A percentile compares a stretch with the other conserved stretches of the same genome.
These are phyloP conservation scores for Starmerella asiatica DNA, from an alignment of 805 yeast species.

Conservation along the genomic window DNA sequence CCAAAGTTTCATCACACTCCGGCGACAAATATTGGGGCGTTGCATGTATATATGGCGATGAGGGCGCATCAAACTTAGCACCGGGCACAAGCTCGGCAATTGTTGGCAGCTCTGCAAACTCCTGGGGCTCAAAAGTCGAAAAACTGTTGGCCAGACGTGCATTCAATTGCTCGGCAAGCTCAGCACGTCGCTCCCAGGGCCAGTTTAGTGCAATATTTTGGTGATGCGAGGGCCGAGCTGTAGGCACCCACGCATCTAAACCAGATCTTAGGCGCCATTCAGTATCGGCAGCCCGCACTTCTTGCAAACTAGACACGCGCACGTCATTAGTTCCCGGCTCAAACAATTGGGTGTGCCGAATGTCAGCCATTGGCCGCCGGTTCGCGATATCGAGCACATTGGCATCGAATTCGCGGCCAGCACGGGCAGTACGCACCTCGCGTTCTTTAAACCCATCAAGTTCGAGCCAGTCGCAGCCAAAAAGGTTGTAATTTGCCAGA, in stretches of 20 bases:
- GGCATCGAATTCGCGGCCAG: slow-evolving; percentile 59
- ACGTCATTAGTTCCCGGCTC: slow-evolving; percentile 2
- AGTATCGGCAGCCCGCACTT: slow-evolving; percentile 10
- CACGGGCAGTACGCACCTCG: slow-evolving; percentile 32
- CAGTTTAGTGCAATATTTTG: slow-evolving; percentile 8
- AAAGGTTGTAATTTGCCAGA: slow-evolving; percentile 66
- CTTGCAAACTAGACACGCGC: slow-evolving; percentile 14
- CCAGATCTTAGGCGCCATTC: slow-evolving; percentile 8
- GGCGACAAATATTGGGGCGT: no score
- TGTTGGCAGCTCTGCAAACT: slow-evolving; percentile 1
- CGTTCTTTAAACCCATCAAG: slow-evolving; percentile 19
- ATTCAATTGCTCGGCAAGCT: neutral
- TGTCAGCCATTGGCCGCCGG: slow-evolving; percentile 32
- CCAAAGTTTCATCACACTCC: no score
- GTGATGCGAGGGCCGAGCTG: slow-evolving; percentile 5
- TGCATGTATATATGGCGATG: neutral
- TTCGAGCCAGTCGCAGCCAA: slow-evolving; percentile 69
- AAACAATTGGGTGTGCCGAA: slow-evolving; percentile 39
- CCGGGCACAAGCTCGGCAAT: slow-evolving; percentile 5
- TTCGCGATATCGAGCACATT: slow-evolving; percentile 49
- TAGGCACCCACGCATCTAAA: slow-evolving; percentile 7
- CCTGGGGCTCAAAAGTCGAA: neutral
- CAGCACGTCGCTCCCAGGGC: slow-evolving; percentile 13
- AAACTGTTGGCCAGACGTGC: no score
- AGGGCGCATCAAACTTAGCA: neutral